A percentile compares a stretch with the other conserved stretches of the same genome.
These are phyloP conservation scores for Phyllosticta citriasiana DNA, from an alignment of 2,329 filamentous ascomycete species.

Conservation along the genomic window DNA sequence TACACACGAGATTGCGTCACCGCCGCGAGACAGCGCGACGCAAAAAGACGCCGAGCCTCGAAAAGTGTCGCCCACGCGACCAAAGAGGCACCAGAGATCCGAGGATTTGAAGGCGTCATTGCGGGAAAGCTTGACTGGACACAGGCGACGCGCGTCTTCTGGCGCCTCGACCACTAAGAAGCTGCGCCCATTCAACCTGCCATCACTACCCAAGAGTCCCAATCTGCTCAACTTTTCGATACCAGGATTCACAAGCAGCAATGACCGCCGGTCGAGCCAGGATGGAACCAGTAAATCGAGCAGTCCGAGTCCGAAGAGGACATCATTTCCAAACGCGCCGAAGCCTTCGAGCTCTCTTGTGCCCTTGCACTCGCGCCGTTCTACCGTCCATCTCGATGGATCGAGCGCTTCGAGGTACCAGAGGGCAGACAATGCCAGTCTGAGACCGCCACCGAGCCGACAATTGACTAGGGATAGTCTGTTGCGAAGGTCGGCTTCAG, in stretches of 20 bases:
- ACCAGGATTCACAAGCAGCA: constrained; percentile 20
- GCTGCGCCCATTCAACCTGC: constrained; percentile 26
- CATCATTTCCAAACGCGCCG: background rate
- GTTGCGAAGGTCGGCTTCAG: constrained; percentile 57
- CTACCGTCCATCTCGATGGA: background rate
- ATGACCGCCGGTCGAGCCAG: background rate
- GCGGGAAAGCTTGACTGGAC: constrained; percentile 28
- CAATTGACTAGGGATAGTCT: background rate
- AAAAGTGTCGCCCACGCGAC: constrained; percentile 14
- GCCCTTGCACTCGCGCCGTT: background rate
- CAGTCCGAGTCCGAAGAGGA: background rate
- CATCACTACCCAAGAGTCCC: constrained; percentile 26
- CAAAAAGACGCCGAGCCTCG: background rate
- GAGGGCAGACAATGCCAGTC: background rate
- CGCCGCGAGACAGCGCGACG: constrained; percentile 12
- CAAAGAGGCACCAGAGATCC: constrained; percentile 26
- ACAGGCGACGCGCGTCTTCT: constrained; percentile 30
- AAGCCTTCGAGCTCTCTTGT: background rate
- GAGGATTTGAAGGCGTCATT: constrained; percentile 28
- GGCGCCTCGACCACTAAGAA: constrained; percentile 26
- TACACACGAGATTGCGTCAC: background rate
- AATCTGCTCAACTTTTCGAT: constrained; percentile 27
- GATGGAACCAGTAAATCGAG: background rate
- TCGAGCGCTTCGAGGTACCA: background rate
- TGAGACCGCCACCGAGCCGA: constrained; percentile 12